Conservation (phyloP, 2,329 filamentous ascomycete species). For the Diplodia sapinea region DNA sequence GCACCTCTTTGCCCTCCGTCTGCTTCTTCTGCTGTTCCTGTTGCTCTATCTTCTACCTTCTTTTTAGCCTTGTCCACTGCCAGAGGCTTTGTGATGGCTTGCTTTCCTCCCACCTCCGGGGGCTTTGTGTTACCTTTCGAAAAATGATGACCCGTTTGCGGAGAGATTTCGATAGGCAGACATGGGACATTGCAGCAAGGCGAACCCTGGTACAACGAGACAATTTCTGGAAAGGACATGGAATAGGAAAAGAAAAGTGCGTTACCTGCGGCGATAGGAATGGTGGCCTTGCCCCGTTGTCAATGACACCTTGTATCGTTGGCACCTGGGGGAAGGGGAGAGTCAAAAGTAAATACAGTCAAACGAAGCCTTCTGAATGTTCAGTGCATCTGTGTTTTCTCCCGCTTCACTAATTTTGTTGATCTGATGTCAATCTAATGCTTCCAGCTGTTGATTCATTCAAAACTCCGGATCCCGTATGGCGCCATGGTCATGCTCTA, state of each 20-base stretch:
- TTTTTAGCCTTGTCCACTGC: neutral
- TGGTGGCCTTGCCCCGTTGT: slow-evolving; percentile 3
- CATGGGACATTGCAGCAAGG: neutral
- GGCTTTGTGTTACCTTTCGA: neutral
- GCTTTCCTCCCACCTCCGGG: neutral
- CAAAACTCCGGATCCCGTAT: slow-evolving; percentile 8
- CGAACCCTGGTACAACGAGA: slow-evolving; percentile 5
- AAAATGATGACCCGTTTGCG: neutral
- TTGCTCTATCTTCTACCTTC: neutral
- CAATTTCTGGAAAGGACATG: neutral
- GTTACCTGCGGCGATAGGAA: neutral
- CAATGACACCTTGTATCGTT: neutral
- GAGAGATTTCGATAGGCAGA: neutral
- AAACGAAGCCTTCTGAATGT: neutral
- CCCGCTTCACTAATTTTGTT: neutral
- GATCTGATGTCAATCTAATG: neutral
- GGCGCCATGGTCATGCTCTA: slow-evolving; percentile 21
- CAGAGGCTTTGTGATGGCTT: neutral
- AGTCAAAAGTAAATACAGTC: neutral
- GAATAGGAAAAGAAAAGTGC: neutral
- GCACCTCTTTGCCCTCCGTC: neutral
- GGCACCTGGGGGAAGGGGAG: neutral
- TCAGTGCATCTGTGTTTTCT: neutral
- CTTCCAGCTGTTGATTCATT: slow-evolving; percentile 15
- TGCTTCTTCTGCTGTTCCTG: neutral